Evolutionary conservation across 2,329 filamentous ascomycete species (phyloP), one percentile per base, ranked within the genome.

Genomic region (Metarhizium rileyi): DNA sequence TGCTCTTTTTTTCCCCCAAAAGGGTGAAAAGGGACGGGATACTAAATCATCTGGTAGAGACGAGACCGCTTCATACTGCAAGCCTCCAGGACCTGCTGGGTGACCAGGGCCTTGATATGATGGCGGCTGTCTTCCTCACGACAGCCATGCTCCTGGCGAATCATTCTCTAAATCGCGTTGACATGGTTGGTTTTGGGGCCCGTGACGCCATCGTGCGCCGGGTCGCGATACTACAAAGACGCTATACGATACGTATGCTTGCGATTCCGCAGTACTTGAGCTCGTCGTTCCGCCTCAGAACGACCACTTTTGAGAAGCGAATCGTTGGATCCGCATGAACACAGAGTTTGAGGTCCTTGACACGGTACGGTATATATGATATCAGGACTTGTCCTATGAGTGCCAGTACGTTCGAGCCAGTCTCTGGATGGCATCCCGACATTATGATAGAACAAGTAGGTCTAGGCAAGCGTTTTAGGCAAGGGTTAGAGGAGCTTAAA

Each of bases 31-130:
- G 75, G 40, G 67, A 67, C 38, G 75, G 62, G 49, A 76, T 73
- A 52, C 73, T 76, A 40, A 63, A 65, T 5, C 73, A 74, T 50
- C 65, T 62, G n/a, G 74, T 63, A 40, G 66, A 3, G 73, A 76
- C 71, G 72, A 74, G 59, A 75, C 74, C 22, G 72, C 59, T 7
- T 45, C 43, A 28, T 23, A 23, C 26, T 45, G 43, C 28, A 8
- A 23, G 44, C 18, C 28, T 46, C 44, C 10, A 46, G 44, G 27
- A 36, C 30, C 28, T 36, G 28, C 44, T 46, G 18, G 30, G 26
- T 4, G 18, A 49, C 27, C 27, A 49, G 16, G 35, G 47, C 47
- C 41, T 44, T 49, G 22, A 36, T 41, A 45, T 45, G 41, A 45
- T 49, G 41, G 36, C 41, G 28, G 42, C 47, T 45, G 23, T 45